Evolutionary conservation across 2,329 filamentous ascomycete genomes (phyloP).

Genomic region (Nemania sp.): DNA sequence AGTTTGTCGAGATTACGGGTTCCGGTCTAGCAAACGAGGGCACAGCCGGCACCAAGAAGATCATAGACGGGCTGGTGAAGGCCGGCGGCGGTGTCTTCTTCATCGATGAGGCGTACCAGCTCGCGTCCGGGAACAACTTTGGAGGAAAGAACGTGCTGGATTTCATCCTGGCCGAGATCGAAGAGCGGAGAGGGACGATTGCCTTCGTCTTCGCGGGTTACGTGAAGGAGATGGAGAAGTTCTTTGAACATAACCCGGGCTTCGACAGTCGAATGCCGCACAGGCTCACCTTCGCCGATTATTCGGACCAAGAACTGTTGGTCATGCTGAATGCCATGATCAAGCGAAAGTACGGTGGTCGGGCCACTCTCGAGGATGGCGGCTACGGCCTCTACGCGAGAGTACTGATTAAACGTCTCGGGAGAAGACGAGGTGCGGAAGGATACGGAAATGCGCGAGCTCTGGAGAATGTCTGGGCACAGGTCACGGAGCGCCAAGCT

Average conservation of each 20-base stretch:
- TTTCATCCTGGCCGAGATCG: constrained; percentile 72
- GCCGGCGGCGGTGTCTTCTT: constrained; percentile 71
- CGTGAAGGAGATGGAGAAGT: constrained; percentile 73
- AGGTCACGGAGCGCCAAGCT: constrained; percentile 12
- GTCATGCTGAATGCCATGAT: constrained; percentile 63
- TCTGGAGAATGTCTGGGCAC: constrained; percentile 15
- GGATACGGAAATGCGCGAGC: constrained; percentile 74
- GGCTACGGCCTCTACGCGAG: constrained; percentile 57
- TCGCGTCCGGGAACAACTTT: constrained; percentile 57
- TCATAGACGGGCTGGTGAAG: constrained; percentile 62
- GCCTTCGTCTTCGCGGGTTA: constrained; percentile 78
- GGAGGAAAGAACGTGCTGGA: constrained; percentile 67
- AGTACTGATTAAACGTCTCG: constrained; percentile 10
- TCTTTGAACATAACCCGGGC: constrained; percentile 76
- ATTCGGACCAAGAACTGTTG: constrained; percentile 66
- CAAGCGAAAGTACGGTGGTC: constrained; percentile 54
- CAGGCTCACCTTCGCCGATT: constrained; percentile 70
- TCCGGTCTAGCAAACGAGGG: constrained; percentile 67
- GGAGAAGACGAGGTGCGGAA: constrained; percentile 39
- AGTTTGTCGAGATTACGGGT: constrained; percentile 70
- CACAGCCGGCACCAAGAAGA: constrained; percentile 59
- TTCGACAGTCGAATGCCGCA: constrained; percentile 71
- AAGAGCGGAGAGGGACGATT: constrained; percentile 71
- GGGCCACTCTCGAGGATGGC: constrained; percentile 65
- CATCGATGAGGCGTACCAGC: constrained; percentile 80